phyloP scores from a whole-genome alignment of 306 rosid species.

The Lathyrus tuberosus region DNA sequence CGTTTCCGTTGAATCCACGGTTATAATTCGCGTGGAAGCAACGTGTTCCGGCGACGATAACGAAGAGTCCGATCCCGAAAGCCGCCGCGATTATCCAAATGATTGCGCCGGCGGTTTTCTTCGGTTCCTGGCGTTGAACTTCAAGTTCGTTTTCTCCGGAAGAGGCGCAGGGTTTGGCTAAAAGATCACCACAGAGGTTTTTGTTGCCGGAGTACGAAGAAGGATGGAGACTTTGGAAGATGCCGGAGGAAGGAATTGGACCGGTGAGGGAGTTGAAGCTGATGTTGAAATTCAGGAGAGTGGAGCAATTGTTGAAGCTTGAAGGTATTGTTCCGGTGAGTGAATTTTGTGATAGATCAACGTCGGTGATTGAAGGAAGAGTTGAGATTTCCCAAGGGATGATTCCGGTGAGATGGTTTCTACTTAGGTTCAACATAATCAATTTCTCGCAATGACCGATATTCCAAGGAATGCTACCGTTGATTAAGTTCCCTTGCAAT shows the following conservation, averaged over 20 bases:
- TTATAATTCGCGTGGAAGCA: conserved; percentile 77
- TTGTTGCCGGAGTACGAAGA: conserved; percentile 81
- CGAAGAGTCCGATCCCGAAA: conserved; percentile 82
- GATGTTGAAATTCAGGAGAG: conserved; percentile 74
- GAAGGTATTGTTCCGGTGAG: conserved; percentile 92
- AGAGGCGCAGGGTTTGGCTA: conserved; percentile 64
- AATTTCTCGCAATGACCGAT: conserved; percentile 80
- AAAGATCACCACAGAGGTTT: conserved; percentile 68
- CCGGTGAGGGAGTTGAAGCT: conserved; percentile 80
- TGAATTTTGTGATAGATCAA: conserved; percentile 74
- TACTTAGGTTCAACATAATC: conserved; percentile 58
- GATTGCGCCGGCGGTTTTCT: conserved; percentile 74
- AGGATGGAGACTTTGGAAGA: conserved; percentile 67
- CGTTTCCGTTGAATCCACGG: conserved; percentile 43
- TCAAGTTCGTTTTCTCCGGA: conserved; percentile 43
- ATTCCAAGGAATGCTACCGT: conserved; percentile 81
- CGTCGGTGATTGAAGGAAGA: conserved; percentile 75
- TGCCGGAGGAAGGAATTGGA: conserved; percentile 71
- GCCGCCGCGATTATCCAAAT: conserved; percentile 92
- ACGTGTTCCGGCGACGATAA: conserved; percentile 79
- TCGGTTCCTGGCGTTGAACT: conserved; percentile 55
- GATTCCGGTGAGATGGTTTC: conserved; percentile 75
- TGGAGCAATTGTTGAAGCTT: conserved; percentile 70
- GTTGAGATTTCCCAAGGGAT: conserved; percentile 92
- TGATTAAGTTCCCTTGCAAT: conserved; percentile 60